Evolutionary conservation across 176 grass and related monocot genomes (phyloP).

Genomic region (Triticum aestivum): IWGSC_CS_RefSeq_v2.1 NC_057799.1:133033316-133033815

Average conservation of each 20-base stretch:
- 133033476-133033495: slow-evolving; percentile 3
- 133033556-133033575: slow-evolving; percentile 89
- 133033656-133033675: neutral
- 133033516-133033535: slow-evolving; percentile 90
- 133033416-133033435: neutral
- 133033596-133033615: slow-evolving; percentile 71
- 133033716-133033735: neutral
- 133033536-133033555: slow-evolving; percentile 86
- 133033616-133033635: slow-evolving; percentile 37
- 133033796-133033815: slow-evolving; percentile 92
- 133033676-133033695: neutral
- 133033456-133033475: neutral
- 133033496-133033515: slow-evolving; percentile 11
- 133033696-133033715: neutral
- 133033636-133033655: slow-evolving; percentile 20
- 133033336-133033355: neutral
- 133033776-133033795: neutral
- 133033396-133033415: neutral
- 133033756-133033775: neutral
- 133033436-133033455: neutral
- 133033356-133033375: neutral
- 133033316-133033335: neutral
- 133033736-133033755: slow-evolving; percentile 5
- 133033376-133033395: neutral
- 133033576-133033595: slow-evolving; percentile 94